phyloP scores from a whole-genome alignment of 208 protist species.

The Phytomonas sp. region DNA sequence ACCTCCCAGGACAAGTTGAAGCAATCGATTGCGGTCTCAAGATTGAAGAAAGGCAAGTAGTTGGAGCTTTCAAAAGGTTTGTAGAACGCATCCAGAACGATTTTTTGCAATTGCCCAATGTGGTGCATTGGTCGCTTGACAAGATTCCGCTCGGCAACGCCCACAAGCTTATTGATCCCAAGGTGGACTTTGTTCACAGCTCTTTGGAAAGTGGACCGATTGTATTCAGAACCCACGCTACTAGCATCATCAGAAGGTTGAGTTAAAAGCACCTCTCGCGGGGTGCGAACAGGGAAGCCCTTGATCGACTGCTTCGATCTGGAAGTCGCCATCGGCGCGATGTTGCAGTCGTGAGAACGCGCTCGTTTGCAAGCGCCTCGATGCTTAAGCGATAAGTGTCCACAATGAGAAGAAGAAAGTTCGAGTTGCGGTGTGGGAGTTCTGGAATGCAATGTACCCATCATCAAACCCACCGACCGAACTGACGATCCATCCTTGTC shows the following conservation, averaged over 20 bases:
- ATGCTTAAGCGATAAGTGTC: neutral
- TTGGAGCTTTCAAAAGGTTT: constrained; percentile 36
- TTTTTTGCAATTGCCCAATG: constrained; percentile 36
- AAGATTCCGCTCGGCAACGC: constrained; percentile 34
- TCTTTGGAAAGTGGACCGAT: neutral
- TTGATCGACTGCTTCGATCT: neutral
- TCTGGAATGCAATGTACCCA: neutral
- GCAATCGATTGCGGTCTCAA: constrained; percentile 84
- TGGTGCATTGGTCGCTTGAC: constrained; percentile 35
- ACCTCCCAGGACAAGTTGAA: constrained; percentile 84
- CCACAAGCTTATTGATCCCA: constrained; percentile 21
- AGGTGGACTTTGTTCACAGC: constrained; percentile 18
- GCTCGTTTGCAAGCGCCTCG: neutral
- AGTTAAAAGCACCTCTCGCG: neutral
- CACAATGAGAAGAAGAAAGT: neutral
- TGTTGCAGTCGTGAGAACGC: neutral
- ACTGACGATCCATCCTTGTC: neutral
- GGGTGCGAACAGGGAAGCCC: neutral
- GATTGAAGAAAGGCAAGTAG: constrained; percentile 81
- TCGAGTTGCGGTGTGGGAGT: neutral
- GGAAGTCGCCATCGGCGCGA: neutral
- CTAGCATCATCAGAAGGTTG: neutral
- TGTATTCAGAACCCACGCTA: neutral
- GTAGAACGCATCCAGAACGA: constrained; percentile 41
- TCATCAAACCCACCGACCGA: neutral